A percentile compares a stretch with the other conserved stretches of the same genome.
These are phyloP conservation scores for Elasticomyces elasticus DNA, from an alignment of 495 filamentous ascomycete genomes.

Conservation along the genomic window DNA sequence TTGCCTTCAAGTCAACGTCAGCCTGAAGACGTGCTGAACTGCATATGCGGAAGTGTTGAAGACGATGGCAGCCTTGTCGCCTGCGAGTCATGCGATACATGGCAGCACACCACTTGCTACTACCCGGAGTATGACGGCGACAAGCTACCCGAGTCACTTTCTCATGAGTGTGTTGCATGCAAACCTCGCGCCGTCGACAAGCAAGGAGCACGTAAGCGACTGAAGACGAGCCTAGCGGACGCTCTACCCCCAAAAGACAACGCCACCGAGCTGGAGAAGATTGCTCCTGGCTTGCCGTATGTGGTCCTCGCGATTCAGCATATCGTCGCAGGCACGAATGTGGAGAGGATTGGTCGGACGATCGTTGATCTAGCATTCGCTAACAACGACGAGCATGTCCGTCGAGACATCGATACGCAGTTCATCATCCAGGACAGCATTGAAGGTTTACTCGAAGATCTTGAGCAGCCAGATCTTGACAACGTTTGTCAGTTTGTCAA, in stretches of 20 bases:
- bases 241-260: background rate
- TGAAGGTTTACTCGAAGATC: background rate
- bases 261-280: background rate
- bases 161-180: background rate
- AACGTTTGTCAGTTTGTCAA: background rate
- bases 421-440: constrained; percentile 1
- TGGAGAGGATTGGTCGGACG: background rate
- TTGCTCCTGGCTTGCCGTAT: background rate
- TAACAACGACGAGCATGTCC: constrained; percentile 6
- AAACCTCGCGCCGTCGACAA: background rate
- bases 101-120: constrained; percentile 5
- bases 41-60: background rate
- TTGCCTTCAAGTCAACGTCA: background rate
- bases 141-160: background rate
- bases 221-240: background rate
- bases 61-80: background rate
- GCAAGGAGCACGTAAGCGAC: background rate
- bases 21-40: background rate
- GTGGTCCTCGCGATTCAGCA: background rate
- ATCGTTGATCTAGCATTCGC: background rate
- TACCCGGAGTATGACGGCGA: background rate
- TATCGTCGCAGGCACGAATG: background rate
- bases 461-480: background rate
- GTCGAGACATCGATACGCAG: background rate
- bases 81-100: constrained; percentile 3